Evolutionary conservation across 2,329 filamentous ascomycete genomes (phyloP), one percentile per base, ranked within the genome.

Genomic region (Diaporthe destruens): DNA sequence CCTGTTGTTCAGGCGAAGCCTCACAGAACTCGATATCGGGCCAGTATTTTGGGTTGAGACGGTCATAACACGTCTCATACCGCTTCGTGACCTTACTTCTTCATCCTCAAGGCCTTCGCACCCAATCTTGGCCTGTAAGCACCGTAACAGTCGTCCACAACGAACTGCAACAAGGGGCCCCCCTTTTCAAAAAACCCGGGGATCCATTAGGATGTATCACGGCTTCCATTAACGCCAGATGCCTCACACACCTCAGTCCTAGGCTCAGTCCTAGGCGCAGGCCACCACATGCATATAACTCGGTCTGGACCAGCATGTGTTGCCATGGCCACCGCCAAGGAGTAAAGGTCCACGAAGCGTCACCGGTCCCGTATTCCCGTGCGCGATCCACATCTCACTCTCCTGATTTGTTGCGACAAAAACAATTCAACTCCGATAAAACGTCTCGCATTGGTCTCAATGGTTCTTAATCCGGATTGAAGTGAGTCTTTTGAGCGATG

Each of bases 401-500:
- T 25, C 4, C 14, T 12, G 32, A 16, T 1, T 12, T 11, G 14
- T 51, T 25, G 3, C 32, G 6, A 36, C 3, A 25, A 12, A 4
- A 6, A 12, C 6, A 9, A 18, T n/a, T 25, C 29, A 18, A 65
- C 32, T 7, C 32, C 1, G 14, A n/a, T n/a, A 11, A 3, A 0
- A 1, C 9, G 18, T 51, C 39, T 44, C 18, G 11, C 23, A 12
- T 23, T 3, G 8, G 3, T 18, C 25, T 65, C 59, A 65, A 8
- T 65, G 44, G 12, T 18, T 51, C 12, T 39, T 29, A 4, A 36
- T 47, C 1, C 61, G 61, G 44, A 47, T 29, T 20, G 20, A 16
- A 3, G 42, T 29, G 3, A 65, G 29, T 20, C 61, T 65, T n/a
- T 47, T 51, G 61, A 65, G 44, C n/a, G 61, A 51, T 8, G 29